Percentiles rank a stretch among this genome's conserved stretches.
phyloP scores from a whole-genome alignment of 345 rosid species.

The Turritis glabra region DNA sequence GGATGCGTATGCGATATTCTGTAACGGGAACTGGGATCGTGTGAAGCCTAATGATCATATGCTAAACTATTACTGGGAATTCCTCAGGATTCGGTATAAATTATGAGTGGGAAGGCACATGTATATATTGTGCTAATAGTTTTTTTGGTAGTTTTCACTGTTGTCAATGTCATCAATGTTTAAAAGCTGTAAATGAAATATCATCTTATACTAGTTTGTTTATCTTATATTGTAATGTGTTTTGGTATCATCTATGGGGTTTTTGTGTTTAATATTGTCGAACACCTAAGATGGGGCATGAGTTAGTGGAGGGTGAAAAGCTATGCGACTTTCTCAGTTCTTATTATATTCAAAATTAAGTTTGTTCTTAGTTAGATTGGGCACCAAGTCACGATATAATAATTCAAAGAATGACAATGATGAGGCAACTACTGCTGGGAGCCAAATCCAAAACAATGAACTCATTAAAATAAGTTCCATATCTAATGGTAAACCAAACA shows the following conservation, averaged over 20 bases:
- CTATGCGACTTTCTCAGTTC: background rate
- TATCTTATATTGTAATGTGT: background rate
- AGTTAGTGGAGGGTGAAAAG: background rate
- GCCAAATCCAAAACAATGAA: background rate
- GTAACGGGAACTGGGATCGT: conserved; percentile 74
- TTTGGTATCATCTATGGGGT: background rate
- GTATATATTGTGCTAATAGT: background rate
- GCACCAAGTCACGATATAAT: conserved; percentile 27
- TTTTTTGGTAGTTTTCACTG: background rate
- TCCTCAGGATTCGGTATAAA: conserved; percentile 39
- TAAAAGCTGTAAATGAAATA: background rate
- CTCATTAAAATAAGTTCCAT: background rate
- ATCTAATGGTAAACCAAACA: background rate
- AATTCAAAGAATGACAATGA: conserved; percentile 7
- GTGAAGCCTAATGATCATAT: conserved; percentile 68
- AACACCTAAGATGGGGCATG: conserved; percentile 6
- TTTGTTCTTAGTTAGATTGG: conserved; percentile 1
- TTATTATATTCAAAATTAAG: background rate
- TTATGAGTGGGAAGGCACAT: conserved; percentile 5
- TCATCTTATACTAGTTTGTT: background rate
- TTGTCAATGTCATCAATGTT: background rate
- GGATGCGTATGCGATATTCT: conserved; percentile 88
- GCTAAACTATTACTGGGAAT: conserved; percentile 76
- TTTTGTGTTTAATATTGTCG: background rate
- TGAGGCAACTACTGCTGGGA: conserved; percentile 19